Percentiles rank a stretch among this genome's conserved stretches.
Conservation (phyloP, 768 basidiomycete genomes). For the Pleurotus pulmonarius region DNA sequence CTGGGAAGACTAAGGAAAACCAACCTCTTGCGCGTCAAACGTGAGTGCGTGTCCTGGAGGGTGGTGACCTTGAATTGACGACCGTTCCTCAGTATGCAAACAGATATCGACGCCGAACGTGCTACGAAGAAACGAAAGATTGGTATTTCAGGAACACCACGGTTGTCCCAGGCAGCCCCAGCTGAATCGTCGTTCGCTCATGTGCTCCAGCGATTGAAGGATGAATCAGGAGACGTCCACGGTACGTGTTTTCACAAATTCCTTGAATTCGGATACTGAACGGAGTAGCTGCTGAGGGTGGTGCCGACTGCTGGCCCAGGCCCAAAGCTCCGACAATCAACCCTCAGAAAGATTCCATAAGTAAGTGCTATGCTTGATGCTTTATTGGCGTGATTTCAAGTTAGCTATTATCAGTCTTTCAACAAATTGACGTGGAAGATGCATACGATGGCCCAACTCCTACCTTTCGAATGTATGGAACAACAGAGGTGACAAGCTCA, state of each 20-base stretch:
- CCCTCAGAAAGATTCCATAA: constrained; percentile 59
- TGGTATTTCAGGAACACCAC: constrained; percentile 28
- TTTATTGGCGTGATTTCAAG: not conserved
- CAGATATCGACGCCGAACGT: constrained; percentile 26
- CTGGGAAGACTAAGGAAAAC: too few species aligned
- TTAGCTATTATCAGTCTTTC: constrained; percentile 62
- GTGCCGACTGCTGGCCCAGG: constrained; percentile 71
- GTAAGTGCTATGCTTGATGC: constrained; percentile 35
- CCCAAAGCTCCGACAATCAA: constrained; percentile 63
- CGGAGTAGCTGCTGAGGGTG: constrained; percentile 65
- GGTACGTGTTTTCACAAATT: constrained; percentile 30
- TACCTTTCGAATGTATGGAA: constrained; percentile 77
- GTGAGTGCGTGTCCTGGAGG: too few species aligned
- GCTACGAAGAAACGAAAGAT: constrained; percentile 55
- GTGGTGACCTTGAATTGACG: too few species aligned
- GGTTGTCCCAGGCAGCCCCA: constrained; percentile 36
- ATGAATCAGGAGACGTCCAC: constrained; percentile 39
- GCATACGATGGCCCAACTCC: constrained; percentile 41
- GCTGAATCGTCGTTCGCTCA: constrained; percentile 58
- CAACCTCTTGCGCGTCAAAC: too few species aligned
- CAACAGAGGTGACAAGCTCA: constrained; percentile 63
- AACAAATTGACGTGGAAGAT: constrained; percentile 91
- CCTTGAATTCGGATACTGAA: not conserved
- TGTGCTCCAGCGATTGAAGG: constrained; percentile 58
- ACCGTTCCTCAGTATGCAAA: constrained; percentile 18